Percentiles rank a stretch among this genome's conserved stretches.
These are phyloP conservation scores for Ogataea haglerorum DNA, from an alignment of 805 yeast genomes.

Conservation along the genomic window DNA sequence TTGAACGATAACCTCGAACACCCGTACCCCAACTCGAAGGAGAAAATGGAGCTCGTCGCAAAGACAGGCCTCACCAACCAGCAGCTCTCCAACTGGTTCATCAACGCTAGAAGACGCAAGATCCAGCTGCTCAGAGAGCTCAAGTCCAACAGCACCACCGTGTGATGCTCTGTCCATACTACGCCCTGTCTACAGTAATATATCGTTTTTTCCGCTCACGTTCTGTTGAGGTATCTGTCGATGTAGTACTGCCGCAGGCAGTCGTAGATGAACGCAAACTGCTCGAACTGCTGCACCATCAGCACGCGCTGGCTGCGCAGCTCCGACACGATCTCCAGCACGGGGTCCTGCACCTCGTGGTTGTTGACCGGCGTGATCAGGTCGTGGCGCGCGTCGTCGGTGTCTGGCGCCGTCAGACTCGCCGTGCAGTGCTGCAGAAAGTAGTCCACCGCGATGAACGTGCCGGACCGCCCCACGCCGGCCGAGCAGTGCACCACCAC, in stretches of 20 bases:
- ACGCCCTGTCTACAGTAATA: not conserved
- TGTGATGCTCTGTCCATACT: slow-evolving; percentile 4
- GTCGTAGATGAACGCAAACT: slow-evolving; percentile 48
- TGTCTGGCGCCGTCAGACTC: slow-evolving; percentile 3
- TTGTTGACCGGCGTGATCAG: slow-evolving; percentile 21
- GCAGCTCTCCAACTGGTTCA: slow-evolving; percentile 60
- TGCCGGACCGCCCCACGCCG: slow-evolving; percentile 59
- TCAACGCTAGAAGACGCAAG: slow-evolving; percentile 59
- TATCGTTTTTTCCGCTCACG: slow-evolving; percentile 1
- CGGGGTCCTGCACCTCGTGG: slow-evolving; percentile 34
- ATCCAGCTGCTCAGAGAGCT: slow-evolving; percentile 46
- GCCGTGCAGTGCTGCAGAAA: slow-evolving; percentile 23
- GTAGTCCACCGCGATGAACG: slow-evolving; percentile 46
- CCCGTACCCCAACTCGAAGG: slow-evolving; percentile 58
- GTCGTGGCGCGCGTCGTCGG: slow-evolving; percentile 10
- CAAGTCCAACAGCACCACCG: slow-evolving; percentile 25
- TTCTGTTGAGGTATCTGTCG: slow-evolving; percentile 10
- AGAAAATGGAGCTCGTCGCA: slow-evolving; percentile 50
- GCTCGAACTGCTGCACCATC: slow-evolving; percentile 54
- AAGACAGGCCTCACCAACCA: slow-evolving; percentile 56
- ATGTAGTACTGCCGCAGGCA: slow-evolving; percentile 25
- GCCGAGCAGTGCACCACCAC: slow-evolving; percentile 54
- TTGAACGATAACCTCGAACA: slow-evolving; percentile 53
- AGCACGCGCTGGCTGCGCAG: slow-evolving; percentile 47
- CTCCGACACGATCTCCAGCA: slow-evolving; percentile 41